Base-by-base conservation (phyloP, 768 basidiomycete genomes). In the Lactarius tabidus region DNA sequence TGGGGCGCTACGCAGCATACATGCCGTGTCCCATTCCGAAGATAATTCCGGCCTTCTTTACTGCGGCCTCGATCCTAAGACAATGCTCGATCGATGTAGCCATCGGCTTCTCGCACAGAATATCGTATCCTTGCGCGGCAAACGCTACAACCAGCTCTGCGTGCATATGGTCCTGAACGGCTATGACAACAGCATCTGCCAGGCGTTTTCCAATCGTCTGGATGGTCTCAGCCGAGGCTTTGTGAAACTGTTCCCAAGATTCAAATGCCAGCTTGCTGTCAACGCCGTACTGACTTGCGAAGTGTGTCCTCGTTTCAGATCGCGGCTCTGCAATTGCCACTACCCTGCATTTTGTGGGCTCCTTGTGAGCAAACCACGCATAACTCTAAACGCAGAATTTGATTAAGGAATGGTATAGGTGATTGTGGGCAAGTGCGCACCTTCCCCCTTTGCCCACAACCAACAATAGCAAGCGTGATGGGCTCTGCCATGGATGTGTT, bases 61-160 rank as follows among this genome's bases (percentile, higher is more conserved):
- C 81, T 0, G 85, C 89, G 36, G 79, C 77, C 67, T 90, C 86
- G 80, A 95, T 94, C 73, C 78, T 80, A 57, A 95, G 73, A 65
- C 93, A 90, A 67, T 91, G 91, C 60, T 82, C 79, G 41, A 89
- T 70, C 60, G 74, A 83, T 5, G 90, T 93, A 1, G 92, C 90
- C 89, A 95, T 91, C 0, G 93, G 93, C 73, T 95, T 95, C 81
- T 95, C 93, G 75, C 93, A 95, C 26, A 95, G 80, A 62, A 95
- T 90, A 70, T 93, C 87, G 72, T 95, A 95, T 1, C 91, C 91
- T 71, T 91, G 91, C 48, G 79, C 81, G 0, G 87, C 87, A 76
- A 93, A 93, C 0, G 87, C 90, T 10, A 83, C 72, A 0, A 89
- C 83, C 8, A 92, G 87, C 65, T 90, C 87, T 29, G 81, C 78